Conservation (phyloP, 2,329 filamentous ascomycete species). For the Hypoxylon sp. region DNA sequence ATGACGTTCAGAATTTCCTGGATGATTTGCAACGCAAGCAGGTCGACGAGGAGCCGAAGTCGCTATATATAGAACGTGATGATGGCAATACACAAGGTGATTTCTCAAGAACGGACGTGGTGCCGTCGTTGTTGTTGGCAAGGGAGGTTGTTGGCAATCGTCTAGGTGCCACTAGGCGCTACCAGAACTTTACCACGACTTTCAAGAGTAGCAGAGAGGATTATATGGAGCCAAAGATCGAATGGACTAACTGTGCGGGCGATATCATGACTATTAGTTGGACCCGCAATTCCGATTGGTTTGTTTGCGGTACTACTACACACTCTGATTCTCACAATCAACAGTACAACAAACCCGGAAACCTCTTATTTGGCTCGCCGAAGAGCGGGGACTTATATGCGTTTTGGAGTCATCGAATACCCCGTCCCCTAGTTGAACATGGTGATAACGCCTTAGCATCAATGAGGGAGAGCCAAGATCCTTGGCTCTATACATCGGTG, state of each 20-base stretch:
- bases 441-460: constrained; percentile 69
- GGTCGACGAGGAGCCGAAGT: constrained; percentile 38
- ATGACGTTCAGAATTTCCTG: constrained; percentile 58
- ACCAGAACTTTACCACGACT: constrained; percentile 62
- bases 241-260: constrained; percentile 74
- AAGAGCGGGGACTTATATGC: constrained; percentile 60
- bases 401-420: constrained; percentile 70
- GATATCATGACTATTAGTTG: constrained; percentile 72
- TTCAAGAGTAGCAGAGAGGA: constrained; percentile 66
- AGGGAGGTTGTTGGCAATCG: constrained; percentile 65
- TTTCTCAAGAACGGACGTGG: constrained; percentile 50
- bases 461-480: constrained; percentile 72
- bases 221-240: constrained; percentile 63
- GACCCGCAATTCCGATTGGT: constrained; percentile 64
- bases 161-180: constrained; percentile 59
- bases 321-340: constrained; percentile 75
- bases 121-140: constrained; percentile 63
- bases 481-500: constrained; percentile 75
- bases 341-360: constrained; percentile 76
- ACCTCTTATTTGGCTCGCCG: constrained; percentile 70
- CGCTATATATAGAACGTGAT: constrained; percentile 55
- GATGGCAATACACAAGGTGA: constrained; percentile 51
- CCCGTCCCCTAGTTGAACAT: constrained; percentile 66
- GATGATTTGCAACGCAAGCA: constrained; percentile 54
- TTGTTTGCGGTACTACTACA: constrained; percentile 73